A percentile compares a stretch with the other conserved stretches of the same genome.
Conservation (phyloP, 805 yeast species). For the Ogataea thermomethanolica region DNA sequence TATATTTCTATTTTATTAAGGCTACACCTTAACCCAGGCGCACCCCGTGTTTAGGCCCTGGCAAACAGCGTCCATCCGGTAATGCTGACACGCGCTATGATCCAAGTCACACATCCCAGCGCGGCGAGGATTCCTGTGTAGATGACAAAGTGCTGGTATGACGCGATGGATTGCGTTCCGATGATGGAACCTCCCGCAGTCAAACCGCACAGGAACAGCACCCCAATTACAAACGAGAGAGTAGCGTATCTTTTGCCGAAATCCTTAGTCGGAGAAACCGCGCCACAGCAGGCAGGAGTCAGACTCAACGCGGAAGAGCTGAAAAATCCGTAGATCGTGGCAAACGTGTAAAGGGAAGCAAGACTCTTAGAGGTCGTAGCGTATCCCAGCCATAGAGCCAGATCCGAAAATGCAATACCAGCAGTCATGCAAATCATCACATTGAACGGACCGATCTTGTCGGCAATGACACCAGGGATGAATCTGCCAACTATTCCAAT, state of each 20-base stretch:
- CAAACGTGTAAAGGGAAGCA: conserved; percentile 46
- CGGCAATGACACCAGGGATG: conserved; percentile 54
- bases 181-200: conserved; percentile 35
- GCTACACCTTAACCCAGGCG: neutral
- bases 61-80: conserved; percentile 40
- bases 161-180: conserved; percentile 30
- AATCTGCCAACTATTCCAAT: conserved; percentile 52
- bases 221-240: conserved; percentile 29
- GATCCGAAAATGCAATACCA: conserved; percentile 42
- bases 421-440: conserved; percentile 48
- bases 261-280: conserved; percentile 43
- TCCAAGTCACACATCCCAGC: conserved; percentile 38
- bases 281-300: conserved; percentile 58
- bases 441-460: conserved; percentile 52
- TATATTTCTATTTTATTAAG: neutral
- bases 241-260: conserved; percentile 25
- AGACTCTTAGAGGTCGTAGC: conserved; percentile 36
- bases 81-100: conserved; percentile 40
- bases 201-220: conserved; percentile 31
- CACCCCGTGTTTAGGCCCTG: conserved; percentile 9
- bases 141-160: conserved; percentile 37
- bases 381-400: conserved; percentile 59
- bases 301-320: conserved; percentile 55
- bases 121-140: conserved; percentile 37
- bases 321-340: conserved; percentile 46